phyloP scores from a whole-genome alignment of 805 yeast species.

The Zygoascus tannicola region DNA sequence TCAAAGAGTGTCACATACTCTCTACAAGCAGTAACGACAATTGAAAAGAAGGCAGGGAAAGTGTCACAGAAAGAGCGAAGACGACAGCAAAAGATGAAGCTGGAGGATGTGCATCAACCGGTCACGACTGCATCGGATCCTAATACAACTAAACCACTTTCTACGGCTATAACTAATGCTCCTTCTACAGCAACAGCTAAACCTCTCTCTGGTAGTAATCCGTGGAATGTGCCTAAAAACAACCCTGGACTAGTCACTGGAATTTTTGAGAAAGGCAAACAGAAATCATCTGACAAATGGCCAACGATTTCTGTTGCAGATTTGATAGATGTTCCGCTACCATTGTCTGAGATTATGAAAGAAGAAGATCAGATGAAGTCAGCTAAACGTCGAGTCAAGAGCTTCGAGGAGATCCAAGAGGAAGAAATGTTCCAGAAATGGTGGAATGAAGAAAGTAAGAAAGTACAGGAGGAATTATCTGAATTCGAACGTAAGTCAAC shows the following conservation, averaged over 20 bases:
- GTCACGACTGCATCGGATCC: background rate
- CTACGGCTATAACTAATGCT: too few species aligned
- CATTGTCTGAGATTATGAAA: slow-evolving; percentile 23
- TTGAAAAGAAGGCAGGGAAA: slow-evolving; percentile 26
- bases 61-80: slow-evolving; percentile 56
- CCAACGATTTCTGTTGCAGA: background rate
- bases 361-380: slow-evolving; percentile 35
- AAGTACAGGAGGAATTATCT: slow-evolving; percentile 6
- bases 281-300: too few species aligned
- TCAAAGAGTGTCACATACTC: background rate
- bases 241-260: background rate
- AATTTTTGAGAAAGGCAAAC: too few species aligned
- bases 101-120: background rate
- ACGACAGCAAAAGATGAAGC: slow-evolving; percentile 16
- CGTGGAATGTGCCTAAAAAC: slow-evolving; percentile 1
- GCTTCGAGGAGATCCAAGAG: slow-evolving; percentile 62
- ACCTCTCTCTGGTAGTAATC: too few species aligned
- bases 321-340: slow-evolving; percentile 2
- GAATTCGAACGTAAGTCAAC: background rate
- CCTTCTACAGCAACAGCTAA: too few species aligned
- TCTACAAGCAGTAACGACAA: background rate
- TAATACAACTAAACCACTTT: too few species aligned
- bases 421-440: slow-evolving; percentile 80
- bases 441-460: slow-evolving; percentile 63
- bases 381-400: slow-evolving; percentile 28